Base-by-base conservation (phyloP, 1,284 basidiomycete species). In the Inonotus hispidus region DNA sequence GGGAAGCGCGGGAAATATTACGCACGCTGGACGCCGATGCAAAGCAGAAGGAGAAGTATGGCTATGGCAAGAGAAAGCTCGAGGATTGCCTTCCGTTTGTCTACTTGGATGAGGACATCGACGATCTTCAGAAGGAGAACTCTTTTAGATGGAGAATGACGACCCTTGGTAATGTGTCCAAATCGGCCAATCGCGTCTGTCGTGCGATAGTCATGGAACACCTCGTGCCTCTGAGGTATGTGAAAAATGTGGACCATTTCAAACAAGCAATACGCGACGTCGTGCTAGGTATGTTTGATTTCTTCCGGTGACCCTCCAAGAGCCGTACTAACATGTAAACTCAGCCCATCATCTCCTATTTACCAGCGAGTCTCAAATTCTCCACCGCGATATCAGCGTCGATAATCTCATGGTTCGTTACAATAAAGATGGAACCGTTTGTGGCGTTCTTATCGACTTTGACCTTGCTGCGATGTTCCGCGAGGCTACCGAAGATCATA, bases 371-470 rank as follows among this genome's bases (percentile, higher is more conserved):
- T 5, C 1, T n/a, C 25, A 25, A 6, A 60, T 60, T 38, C 43
- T 23, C 27, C 59, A 60, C 35, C 38, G 59, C n/a, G 59, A 60
- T 50, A 49, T 60, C 43, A 60, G 54, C 47, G 35, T 56, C 25
- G 21, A 35, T 29, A 60, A 60, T 25, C 29, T 56, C 19, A 55
- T 60, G 59, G 52, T 53, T 38, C 37, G 49, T 19, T 16, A 43
- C 41, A 14, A 38, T 23, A 41, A 19, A 11, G 23, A 56, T 16
- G 53, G 46, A 10, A 10, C n/a, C 4, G 23, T 55, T 13, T 46
- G 39, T 25, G 59, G 59, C 14, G 59, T 60, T 3, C 27, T 60
- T n/a, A 60, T 47, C 56, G 59, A 60, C 16, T 60, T 39, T 35
- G 59, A 60, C 25, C 53, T 55, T 29, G 59, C 59, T 8, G 21